Evolutionary conservation across 495 filamentous ascomycete species (phyloP), one percentile per base, ranked within the genome.

Genomic region (Aspergillus heteromorphus): DNA sequence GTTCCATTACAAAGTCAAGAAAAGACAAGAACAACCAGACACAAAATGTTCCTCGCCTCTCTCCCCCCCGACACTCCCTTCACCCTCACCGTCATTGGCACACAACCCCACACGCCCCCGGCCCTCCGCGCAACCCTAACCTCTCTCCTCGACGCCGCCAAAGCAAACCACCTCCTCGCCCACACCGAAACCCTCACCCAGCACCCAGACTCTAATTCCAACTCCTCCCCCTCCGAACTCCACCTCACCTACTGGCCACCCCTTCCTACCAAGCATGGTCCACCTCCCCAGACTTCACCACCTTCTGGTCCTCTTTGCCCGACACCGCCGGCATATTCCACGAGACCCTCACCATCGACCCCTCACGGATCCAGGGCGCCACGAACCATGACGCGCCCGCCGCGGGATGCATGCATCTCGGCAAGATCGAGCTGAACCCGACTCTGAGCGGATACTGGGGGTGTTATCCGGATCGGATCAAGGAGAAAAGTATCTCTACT

Each of bases 371-470:
- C 13, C 64, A 63, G 19, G 51, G 60, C 48, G 58, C 57, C 6
- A 65, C 65, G 1, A 65, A 49, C 49, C 54, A 57, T 17, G 25
- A 41, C 10, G 11, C 34, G 13, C 51, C 42, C 8, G 59, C 42
- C 8, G 59, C 61, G 7, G 30, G 60, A n/a, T 59, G 63, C 11
- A 45, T 53, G 23, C 43, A 56, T 43, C 51, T 70, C 11, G 55
- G 60, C 3, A 5, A 45, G n/a, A 52, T 53, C 40, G 49, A 54
- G 6, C 45, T 56, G 2, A 49, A 59, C 16, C 47, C 23, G 1
- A 49, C 61, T n/a, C 63, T 66, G n/a, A 47, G 47, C n/a, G 67
- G 67, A 17, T 68, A 68, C 47, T 71, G 67, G 67, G 64, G 65
- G 0, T 65, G 64, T 27, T 65, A 66, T 53, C 60, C 59, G 7